These are phyloP conservation scores for Metahyphopichia silvanorum DNA, from an alignment of 805 yeast genomes.

Conservation along the genomic window DNA sequence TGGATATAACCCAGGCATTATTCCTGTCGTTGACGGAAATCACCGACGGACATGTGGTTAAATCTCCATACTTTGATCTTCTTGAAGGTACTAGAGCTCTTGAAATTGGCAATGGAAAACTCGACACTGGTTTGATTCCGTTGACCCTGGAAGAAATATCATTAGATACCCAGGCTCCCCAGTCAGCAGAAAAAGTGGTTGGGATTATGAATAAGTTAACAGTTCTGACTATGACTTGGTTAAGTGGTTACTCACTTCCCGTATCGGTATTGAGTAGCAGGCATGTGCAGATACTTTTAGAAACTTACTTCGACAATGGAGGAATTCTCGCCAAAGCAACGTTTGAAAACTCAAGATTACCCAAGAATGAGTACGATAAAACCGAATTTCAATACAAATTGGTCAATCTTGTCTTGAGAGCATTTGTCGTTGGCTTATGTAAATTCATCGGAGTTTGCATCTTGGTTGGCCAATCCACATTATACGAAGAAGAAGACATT, in stretches of 20 bases:
- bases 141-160: constrained; percentile 41
- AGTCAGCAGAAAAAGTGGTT: constrained; percentile 38
- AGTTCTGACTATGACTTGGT: constrained; percentile 65
- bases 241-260: constrained; percentile 69
- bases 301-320: constrained; percentile 23
- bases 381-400: constrained; percentile 18
- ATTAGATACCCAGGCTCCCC: constrained; percentile 43
- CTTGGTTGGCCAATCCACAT: constrained; percentile 52
- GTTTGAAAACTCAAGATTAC: constrained; percentile 11
- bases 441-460: constrained; percentile 50
- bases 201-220: constrained; percentile 54
- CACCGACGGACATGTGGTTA: constrained; percentile 54
- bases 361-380: constrained; percentile 5
- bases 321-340: constrained; percentile 5
- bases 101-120: constrained; percentile 65
- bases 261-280: constrained; percentile 75
- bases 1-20: constrained; percentile 59
- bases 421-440: constrained; percentile 51
- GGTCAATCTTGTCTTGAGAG: constrained; percentile 50
- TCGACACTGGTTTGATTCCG: constrained; percentile 75
- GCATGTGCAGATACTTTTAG: constrained; percentile 60
- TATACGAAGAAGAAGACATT: constrained; percentile 75
- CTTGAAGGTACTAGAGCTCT: constrained; percentile 86
- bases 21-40: constrained; percentile 36
- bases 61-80: constrained; percentile 58